Evolutionary conservation across 1,284 basidiomycete species (phyloP), one percentile per base, ranked within the genome.

Genomic region (Austroboletus olivaceoglutinosus): DNA sequence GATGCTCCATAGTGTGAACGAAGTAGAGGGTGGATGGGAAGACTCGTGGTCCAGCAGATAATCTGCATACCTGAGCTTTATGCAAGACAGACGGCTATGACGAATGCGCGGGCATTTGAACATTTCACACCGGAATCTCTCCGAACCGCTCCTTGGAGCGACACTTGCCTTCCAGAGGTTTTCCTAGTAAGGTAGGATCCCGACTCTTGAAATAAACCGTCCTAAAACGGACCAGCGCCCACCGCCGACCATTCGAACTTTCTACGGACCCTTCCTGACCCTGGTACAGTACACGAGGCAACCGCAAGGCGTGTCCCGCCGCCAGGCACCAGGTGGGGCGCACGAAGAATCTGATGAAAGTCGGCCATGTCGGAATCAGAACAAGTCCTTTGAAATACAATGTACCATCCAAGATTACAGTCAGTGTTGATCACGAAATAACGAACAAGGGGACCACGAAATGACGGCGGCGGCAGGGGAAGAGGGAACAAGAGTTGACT

Each of bases 31-130:
- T 25, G 25, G 25, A 8, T 25, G 25, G 25, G 25, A 25, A 9
- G 25, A 25, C 25, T 25, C 25, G 25, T 31, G 27, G 5, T 27
- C 30, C 40, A 18, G 41, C 7, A 33, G 7, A 31, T 9, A 21
- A 18, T 29, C 16, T 23, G 12, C 15, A 21, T 13, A 34, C n/a
- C 39, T 11, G 21, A 19, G 22, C 18, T 67, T 69, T 68, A 69
- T 63, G 53, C 37, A 13, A 39, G 2, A n/a, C 23, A 22, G 45
- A 43, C 29, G 23, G 33, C 12, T 11, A 21, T 44, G 44, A 50
- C 44, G 45, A 30, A 39, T 49, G 37, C 18, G 34, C 38, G n/a
- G 29, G 11, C 54, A 18, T 16, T n/a, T 31, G 18, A 43, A 12
- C 30, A 36, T 18, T n/a, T 36, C 16, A n/a, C 6, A 36, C 8